Percentiles rank a stretch among this genome's conserved stretches.
Conservation (phyloP, 1,284 basidiomycete species). For the Rhodotorula sp. region DNA sequence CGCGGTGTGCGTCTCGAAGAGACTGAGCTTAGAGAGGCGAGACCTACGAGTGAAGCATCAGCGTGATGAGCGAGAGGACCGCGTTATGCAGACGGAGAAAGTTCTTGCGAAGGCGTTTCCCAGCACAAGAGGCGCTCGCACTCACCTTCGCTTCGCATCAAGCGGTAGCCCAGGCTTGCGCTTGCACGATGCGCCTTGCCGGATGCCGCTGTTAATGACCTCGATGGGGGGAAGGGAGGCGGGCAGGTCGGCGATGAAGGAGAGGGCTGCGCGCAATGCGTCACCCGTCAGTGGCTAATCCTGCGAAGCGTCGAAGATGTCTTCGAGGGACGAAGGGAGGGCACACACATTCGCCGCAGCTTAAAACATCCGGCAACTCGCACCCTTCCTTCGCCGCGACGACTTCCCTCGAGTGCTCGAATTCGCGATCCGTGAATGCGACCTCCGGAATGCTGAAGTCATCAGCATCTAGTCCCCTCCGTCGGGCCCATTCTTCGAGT, state of each 20-base stretch:
- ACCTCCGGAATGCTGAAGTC: constrained; percentile 52
- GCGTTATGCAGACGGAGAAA: neutral
- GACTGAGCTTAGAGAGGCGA: constrained; percentile 52
- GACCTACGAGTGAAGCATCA: constrained; percentile 51
- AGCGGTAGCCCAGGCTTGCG: constrained; percentile 53
- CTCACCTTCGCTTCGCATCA: constrained; percentile 62
- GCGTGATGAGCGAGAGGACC: neutral
- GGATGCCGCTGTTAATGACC: constrained; percentile 70
- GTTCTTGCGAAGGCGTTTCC: too few relatives aligned
- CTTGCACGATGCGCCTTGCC: constrained; percentile 68
- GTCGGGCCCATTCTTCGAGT: constrained; percentile 27
- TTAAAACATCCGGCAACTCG: constrained; percentile 38
- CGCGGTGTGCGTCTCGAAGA: constrained; percentile 11
- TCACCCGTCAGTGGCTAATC: too few relatives aligned
- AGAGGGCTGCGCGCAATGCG: constrained; percentile 17
- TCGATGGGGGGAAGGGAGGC: constrained; percentile 59
- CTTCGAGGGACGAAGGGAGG: neutral
- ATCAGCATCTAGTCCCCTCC: neutral
- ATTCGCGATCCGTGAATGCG: constrained; percentile 59
- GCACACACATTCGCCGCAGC: constrained; percentile 33
- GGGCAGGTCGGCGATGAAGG: constrained; percentile 49
- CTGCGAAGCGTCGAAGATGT: neutral
- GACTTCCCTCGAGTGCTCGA: constrained; percentile 58
- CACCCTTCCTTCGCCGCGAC: neutral
- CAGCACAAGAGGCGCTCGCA: neutral